Evolutionary conservation across 2,329 filamentous ascomycete genomes (phyloP), one percentile per base, ranked within the genome.

Genomic region (Xylariaceae sp.): DNA sequence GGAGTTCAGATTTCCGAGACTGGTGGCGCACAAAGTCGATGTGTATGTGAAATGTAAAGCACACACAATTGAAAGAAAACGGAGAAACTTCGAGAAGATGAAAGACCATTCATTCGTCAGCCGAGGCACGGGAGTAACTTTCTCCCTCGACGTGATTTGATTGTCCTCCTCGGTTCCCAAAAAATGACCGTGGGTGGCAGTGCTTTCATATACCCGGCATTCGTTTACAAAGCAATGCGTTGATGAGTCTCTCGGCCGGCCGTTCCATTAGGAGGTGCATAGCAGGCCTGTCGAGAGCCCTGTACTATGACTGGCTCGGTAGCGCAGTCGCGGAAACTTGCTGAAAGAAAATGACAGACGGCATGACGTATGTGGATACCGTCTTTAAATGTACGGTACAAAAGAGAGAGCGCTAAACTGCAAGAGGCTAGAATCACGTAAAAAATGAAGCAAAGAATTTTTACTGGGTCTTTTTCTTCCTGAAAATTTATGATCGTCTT

Each of bases 91-190:
- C 42, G n/a, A 57, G 55, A 61, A 56, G 51, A 58, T 55, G 59
- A 55, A 55, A 61, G 57, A 6, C 23, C 15, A 52, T 52, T 53
- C 37, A 55, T 53, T 53, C 37, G 59, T 61, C 59, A 61, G 55
- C 47, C 55, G 55, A 39, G 35, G 23, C 49, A 51, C 34, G 18
- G 30, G 49, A 9, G 10, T 13, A 8, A 30, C 23, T 15, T 51
- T 51, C n/a, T 6, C 49, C 2, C 49, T 51, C 23, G 49, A 23
- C 18, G 18, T 50, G 48, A 15, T 51, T 30, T 30, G 11, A 8
- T 35, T 13, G 30, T 51, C 30, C 48, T 58, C 45, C 50, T 54
- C 53, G 45, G 30, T 44, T 3, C 23, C 34, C 56, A 37, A 49
- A 18, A 17, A 44, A 35, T n/a, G n/a, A n/a, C 23, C 15, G 39